phyloP scores from a whole-genome alignment of 139 green algal genomes.

The Coelastrella sp. region DNA sequence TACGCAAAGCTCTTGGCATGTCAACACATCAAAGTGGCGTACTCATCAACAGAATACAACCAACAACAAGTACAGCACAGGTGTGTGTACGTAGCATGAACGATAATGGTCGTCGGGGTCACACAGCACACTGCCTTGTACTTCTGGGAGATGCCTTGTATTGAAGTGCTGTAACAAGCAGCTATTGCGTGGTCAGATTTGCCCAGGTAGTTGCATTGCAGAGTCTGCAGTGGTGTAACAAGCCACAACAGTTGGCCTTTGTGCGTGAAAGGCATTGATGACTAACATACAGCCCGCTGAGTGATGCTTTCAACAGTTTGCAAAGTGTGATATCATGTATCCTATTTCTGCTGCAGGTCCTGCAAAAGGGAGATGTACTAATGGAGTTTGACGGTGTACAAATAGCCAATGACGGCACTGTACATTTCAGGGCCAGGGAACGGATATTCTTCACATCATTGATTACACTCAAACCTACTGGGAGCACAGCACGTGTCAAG shows the following conservation, averaged over 20 bases:
- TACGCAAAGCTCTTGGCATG: conserved; percentile 74
- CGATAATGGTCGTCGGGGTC: no score
- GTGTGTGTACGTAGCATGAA: background rate
- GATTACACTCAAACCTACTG: conserved; percentile 71
- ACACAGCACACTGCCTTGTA: no score
- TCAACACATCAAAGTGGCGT: conserved; percentile 62
- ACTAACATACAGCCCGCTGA: background rate
- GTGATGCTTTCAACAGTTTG: background rate
- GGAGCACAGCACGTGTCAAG: conserved; percentile 54
- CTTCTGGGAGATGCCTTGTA: no score
- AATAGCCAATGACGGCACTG: conserved; percentile 74
- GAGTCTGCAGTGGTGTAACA: no score
- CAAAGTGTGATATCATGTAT: background rate
- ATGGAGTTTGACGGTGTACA: conserved; percentile 78
- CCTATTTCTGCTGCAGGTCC: conserved; percentile 9
- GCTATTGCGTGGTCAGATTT: no score
- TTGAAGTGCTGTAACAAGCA: no score
- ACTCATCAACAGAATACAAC: conserved; percentile 79
- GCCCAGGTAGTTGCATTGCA: no score
- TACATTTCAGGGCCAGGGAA: conserved; percentile 77
- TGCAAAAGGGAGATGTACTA: conserved; percentile 78
- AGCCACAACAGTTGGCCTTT: no score
- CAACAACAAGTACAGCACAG: conserved; percentile 17
- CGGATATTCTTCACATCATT: conserved; percentile 84
- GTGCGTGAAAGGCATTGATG: no score